Conservation (phyloP, 345 rosid genomes). For the Eucalyptus paniculata region DNA sequence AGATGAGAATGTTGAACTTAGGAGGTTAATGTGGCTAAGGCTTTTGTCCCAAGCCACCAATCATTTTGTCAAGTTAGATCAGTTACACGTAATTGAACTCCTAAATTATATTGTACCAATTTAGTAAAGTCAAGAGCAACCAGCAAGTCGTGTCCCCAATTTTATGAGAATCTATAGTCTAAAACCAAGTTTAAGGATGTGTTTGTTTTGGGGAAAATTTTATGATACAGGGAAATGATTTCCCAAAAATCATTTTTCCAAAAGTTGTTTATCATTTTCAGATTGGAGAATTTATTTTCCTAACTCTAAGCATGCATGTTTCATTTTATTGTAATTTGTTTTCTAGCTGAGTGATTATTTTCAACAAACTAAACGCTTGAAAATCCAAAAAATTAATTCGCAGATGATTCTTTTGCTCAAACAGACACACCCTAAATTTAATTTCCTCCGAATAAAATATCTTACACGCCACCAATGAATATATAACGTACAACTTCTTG, state of each 20-base stretch:
- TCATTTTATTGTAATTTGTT: background rate
- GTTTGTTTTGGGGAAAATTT: background rate
- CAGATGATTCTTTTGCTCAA: background rate
- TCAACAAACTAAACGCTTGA: background rate
- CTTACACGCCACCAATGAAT: background rate
- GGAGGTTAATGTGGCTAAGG: background rate
- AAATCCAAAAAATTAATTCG: background rate
- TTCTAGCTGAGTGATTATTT: background rate
- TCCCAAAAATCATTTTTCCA: rapidly evolving
- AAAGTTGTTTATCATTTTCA: background rate
- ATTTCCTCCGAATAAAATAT: background rate
- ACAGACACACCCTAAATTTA: background rate
- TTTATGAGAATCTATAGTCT: background rate
- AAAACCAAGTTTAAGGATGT: background rate
- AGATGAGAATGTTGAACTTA: background rate
- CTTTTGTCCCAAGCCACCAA: background rate
- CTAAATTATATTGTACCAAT: background rate
- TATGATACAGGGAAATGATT: background rate
- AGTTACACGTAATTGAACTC: background rate
- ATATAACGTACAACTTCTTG: background rate
- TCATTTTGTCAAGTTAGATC: background rate
- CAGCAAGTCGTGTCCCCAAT: background rate
- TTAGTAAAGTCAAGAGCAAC: background rate
- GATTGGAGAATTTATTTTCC: background rate
- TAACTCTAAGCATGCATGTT: background rate